phyloP scores from a whole-genome alignment of 257 asterid genomes.

The Ehretia macrophylla region DNA sequence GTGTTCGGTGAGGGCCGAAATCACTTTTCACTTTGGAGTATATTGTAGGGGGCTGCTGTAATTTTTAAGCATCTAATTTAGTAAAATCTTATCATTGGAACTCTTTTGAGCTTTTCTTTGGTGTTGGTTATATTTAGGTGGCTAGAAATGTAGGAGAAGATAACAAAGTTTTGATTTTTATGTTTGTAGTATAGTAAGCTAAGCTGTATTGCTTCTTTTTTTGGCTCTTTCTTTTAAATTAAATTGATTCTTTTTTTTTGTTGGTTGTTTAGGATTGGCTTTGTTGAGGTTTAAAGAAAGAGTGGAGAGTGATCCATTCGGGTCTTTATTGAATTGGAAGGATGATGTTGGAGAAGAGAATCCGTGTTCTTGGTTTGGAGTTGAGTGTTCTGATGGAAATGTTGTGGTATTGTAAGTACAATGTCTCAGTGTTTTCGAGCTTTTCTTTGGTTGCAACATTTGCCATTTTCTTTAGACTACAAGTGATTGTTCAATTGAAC shows the following conservation, averaged over 20 bases:
- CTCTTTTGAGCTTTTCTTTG: background rate
- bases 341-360: slow-evolving; percentile 49
- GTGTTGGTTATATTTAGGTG: no score
- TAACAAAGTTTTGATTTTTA: background rate
- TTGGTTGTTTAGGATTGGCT: slow-evolving; percentile 44
- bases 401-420: slow-evolving; percentile 69
- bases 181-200: background rate
- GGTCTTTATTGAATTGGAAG: slow-evolving; percentile 63
- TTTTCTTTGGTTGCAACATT: background rate
- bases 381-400: slow-evolving; percentile 58
- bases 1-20: no score
- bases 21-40: no score
- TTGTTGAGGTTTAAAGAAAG: slow-evolving; percentile 60
- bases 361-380: slow-evolving; percentile 80
- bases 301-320: slow-evolving; percentile 53
- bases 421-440: background rate
- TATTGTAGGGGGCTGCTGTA: no score
- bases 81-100: background rate
- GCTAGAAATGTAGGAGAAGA: background rate
- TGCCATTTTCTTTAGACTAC: background rate
- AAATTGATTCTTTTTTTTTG: background rate
- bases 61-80: no score
- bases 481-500: background rate
- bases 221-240: background rate
- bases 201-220: background rate